Conservation (phyloP, 352 stramenopile genomes). For the Phytopythium montanum region DNA sequence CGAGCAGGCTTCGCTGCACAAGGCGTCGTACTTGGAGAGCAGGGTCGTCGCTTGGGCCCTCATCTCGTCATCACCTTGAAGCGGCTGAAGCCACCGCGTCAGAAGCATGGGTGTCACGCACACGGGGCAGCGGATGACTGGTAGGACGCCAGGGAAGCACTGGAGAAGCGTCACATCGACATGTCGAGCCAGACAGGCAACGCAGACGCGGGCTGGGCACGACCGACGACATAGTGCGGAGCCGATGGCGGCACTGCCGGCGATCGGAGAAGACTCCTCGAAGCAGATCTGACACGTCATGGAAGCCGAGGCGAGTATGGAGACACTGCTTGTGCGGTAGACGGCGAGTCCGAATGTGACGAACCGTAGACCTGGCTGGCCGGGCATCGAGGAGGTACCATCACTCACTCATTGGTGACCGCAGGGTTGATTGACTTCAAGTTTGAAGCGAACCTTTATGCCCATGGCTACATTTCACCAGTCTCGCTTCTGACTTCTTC, state of each 20-base stretch:
- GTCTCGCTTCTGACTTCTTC: no score
- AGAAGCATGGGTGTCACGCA: conserved; percentile 16
- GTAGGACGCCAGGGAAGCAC: conserved; percentile 28
- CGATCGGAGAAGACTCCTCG: conserved; percentile 9
- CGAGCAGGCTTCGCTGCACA: conserved; percentile 20
- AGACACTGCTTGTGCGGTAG: no score
- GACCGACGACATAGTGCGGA: conserved; percentile 12
- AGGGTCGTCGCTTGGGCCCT: background rate
- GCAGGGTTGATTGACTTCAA: no score
- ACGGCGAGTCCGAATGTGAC: no score
- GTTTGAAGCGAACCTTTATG: no score
- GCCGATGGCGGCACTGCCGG: conserved; percentile 5
- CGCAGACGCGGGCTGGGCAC: conserved; percentile 20
- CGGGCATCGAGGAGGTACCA: no score
- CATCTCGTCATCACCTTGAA: background rate
- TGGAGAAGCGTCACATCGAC: conserved; percentile 21
- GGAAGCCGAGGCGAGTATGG: no score
- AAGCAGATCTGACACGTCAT: conserved; percentile 43
- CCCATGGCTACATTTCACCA: no score
- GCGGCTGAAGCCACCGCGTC: conserved; percentile 12
- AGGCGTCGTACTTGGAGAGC: conserved; percentile 9
- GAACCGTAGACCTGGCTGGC: no score
- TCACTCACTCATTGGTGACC: no score
- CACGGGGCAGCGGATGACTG: conserved; percentile 25
- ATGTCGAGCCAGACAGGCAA: conserved; percentile 17